These are phyloP conservation scores for Kregervanrija pseudodelftensis DNA, from an alignment of 805 yeast genomes.

Conservation along the genomic window DNA sequence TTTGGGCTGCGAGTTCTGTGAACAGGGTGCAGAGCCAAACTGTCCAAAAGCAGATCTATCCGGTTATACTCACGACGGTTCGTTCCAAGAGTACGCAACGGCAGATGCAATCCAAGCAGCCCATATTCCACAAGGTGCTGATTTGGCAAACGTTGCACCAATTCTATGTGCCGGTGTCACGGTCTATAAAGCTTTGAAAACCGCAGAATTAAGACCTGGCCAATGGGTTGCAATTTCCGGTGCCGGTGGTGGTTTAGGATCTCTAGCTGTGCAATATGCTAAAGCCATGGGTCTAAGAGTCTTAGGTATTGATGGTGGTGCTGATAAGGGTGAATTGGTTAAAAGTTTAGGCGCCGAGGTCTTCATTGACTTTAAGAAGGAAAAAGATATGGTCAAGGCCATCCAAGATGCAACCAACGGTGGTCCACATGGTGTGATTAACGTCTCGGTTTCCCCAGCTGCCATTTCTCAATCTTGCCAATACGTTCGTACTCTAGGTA, in stretches of 20 bases:
- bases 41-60: conserved; percentile 67
- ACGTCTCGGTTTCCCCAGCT: conserved; percentile 51
- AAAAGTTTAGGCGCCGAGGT: conserved; percentile 56
- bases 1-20: conserved; percentile 70
- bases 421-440: conserved; percentile 63
- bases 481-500: conserved; percentile 54
- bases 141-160: conserved; percentile 72
- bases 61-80: conserved; percentile 86
- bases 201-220: conserved; percentile 68
- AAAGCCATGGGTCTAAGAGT: conserved; percentile 70
- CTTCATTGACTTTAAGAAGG: conserved; percentile 46
- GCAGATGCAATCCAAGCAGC: conserved; percentile 89
- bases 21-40: conserved; percentile 58
- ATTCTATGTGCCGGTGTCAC: conserved; percentile 89
- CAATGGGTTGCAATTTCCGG: conserved; percentile 76
- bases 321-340: conserved; percentile 49
- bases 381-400: conserved; percentile 35
- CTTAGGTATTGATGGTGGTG: conserved; percentile 72
- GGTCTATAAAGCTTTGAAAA: conserved; percentile 83
- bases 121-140: conserved; percentile 63
- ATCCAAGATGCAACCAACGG: conserved; percentile 39
- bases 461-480: conserved; percentile 51
- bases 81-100: conserved; percentile 86
- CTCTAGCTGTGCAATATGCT: conserved; percentile 72
- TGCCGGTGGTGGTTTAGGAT: conserved; percentile 80